Base-by-base conservation (phyloP, 83 land plant species). In the Thuja plicata region DNA sequence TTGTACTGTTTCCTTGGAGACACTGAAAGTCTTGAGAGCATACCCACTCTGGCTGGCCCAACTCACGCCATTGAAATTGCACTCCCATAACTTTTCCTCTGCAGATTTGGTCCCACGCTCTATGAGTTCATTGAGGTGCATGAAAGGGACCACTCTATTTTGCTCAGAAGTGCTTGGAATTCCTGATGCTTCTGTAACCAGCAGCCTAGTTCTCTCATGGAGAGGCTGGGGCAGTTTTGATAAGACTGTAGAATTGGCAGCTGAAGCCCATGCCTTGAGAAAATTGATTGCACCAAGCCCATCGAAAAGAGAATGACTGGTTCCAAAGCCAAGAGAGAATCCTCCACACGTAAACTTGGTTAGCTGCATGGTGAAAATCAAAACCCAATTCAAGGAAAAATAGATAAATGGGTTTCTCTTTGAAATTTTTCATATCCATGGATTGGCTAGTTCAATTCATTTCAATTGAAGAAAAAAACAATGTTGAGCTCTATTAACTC, bases 341-440 rank as follows among this genome's bases (percentile, higher is more conserved):
- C 97, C 97, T 77, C 97, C 97, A 89, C 97, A 95, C 13, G 89
- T 90, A 89, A 93, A 95, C 84, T 88, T 91, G 1, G 95, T 95
- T 85, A 95, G 93, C 97, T 95, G 87, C 89, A 92, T 3, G 11
- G 37, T 13, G 50, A 73, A 86, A 83, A 80, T 15, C 12, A 82
- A 90, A 11, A 60, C 60, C 38, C 32, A 66, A 66, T 8, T 27
- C 71, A 66, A 27, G 10, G 0, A 27, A 2, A 73, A 86, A 3
- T 13, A 32, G 78, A 74, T 74, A 3, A 74, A 11, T 32, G 12
- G 34, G 0, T 38, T 38, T 38, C 40, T 38, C 40, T 38, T 38
- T 38, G 40, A 38, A 0, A 38, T 38, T 38, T 38, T 38, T 38
- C 40, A 38, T 38, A 38, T 38, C 40, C 40, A 38, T 38, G 40